A percentile compares a stretch with the other conserved stretches of the same genome.
phyloP scores from a whole-genome alignment of 2,329 filamentous ascomycete species.

The Diatrype stigma region DNA sequence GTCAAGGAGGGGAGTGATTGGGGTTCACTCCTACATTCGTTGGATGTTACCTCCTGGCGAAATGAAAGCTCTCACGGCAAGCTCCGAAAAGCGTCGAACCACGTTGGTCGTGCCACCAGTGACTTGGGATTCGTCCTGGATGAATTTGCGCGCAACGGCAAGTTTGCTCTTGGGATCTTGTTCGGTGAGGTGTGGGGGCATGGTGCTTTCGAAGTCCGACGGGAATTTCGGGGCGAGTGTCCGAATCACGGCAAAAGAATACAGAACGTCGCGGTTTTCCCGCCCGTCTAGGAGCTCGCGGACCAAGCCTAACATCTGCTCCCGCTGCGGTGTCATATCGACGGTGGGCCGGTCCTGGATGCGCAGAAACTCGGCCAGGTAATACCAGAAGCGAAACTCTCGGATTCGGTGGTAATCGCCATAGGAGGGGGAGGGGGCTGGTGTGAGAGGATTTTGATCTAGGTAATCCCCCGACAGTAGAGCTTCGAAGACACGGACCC shows the following conservation, averaged over 20 bases:
- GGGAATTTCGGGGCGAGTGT: slow-evolving; percentile 65
- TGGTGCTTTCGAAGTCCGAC: slow-evolving; percentile 51
- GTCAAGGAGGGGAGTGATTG: background rate
- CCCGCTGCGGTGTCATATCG: slow-evolving; percentile 50
- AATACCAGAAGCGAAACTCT: slow-evolving; percentile 79
- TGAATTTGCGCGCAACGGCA: slow-evolving; percentile 65
- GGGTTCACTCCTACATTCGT: too few species aligned
- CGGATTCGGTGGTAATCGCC: slow-evolving; percentile 52
- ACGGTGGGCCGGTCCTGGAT: slow-evolving; percentile 54
- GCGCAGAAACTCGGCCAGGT: slow-evolving; percentile 67
- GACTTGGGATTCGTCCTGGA: slow-evolving; percentile 59
- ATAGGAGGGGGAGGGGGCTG: slow-evolving; percentile 43
- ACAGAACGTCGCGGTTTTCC: slow-evolving; percentile 87
- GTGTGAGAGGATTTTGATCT: slow-evolving; percentile 49
- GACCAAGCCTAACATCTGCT: slow-evolving; percentile 61
- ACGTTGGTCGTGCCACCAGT: slow-evolving; percentile 71
- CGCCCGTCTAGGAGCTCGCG: slow-evolving; percentile 70
- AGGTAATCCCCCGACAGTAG: slow-evolving; percentile 71
- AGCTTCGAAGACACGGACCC: slow-evolving; percentile 71
- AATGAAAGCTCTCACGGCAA: slow-evolving; percentile 59
- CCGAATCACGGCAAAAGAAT: slow-evolving; percentile 78
- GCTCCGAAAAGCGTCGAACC: slow-evolving; percentile 64
- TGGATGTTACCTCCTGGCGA: slow-evolving; percentile 47
- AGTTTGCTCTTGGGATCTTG: slow-evolving; percentile 63
- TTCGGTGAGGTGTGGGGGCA: slow-evolving; percentile 60